Conservation (phyloP, 257 asterid species). For the Solanum tacnaense region DNA sequence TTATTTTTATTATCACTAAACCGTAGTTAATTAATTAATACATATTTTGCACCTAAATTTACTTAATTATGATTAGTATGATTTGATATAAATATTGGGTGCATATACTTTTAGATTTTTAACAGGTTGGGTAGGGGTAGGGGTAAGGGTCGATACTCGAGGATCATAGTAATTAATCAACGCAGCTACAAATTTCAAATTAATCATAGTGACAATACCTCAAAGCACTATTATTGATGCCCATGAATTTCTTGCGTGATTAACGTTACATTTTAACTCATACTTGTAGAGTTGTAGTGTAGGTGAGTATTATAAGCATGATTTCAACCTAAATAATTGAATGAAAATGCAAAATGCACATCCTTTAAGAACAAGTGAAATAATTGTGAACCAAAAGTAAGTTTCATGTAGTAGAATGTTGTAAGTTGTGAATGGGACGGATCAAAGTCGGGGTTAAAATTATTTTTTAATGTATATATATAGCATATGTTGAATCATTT, state of each 20-base stretch:
- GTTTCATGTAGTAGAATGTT: not conserved
- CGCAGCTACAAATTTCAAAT: not conserved
- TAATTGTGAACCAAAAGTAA: not conserved
- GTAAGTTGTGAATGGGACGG: not conserved
- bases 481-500: not conserved
- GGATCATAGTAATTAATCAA: not conserved
- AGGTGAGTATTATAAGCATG: not conserved
- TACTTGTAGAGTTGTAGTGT: not conserved
- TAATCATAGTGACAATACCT: not conserved
- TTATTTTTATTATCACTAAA: not conserved
- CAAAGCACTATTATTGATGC: not conserved
- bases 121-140: not conserved
- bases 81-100: not conserved
- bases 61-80: not conserved
- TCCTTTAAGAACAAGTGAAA: not conserved
- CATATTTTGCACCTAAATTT: not conserved
- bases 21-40: not conserved
- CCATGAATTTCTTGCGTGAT: not conserved
- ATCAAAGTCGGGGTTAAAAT: not conserved
- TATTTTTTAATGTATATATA: not conserved
- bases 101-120: not conserved
- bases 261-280: not conserved
- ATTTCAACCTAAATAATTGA: not conserved
- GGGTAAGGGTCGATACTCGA: too few species aligned
- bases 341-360: not conserved